Conservation (phyloP, 2,329 filamentous ascomycete genomes). For the Verticillium albo-atrum region DNA sequence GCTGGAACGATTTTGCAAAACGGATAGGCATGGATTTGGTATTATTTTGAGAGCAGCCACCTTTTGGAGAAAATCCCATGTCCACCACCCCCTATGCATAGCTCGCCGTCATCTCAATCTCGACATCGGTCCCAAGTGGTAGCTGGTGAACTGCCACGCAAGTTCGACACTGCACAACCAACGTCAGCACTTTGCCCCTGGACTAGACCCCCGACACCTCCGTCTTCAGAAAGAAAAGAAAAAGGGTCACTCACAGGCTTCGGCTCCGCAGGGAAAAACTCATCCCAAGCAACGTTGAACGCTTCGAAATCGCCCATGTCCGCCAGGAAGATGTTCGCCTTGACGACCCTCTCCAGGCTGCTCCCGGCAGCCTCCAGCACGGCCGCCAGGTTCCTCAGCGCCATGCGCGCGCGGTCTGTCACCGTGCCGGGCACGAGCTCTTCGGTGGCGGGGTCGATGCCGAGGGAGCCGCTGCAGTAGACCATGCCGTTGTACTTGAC, state of each 20-base stretch:
- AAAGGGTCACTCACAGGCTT: slow-evolving; percentile 38
- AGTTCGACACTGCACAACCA: slow-evolving; percentile 27
- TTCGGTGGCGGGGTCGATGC: slow-evolving; percentile 38
- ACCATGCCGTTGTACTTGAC: slow-evolving; percentile 61
- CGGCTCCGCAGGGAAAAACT: slow-evolving; percentile 38
- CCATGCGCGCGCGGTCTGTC: slow-evolving; percentile 46
- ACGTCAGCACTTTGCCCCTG: background rate
- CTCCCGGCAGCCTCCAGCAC: slow-evolving; percentile 59
- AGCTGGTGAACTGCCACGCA: slow-evolving; percentile 72
- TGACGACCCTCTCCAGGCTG: slow-evolving; percentile 56
- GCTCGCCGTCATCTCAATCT: slow-evolving; percentile 52
- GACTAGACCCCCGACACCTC: too few species aligned
- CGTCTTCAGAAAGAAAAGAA: too few species aligned
- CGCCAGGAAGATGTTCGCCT: slow-evolving; percentile 63
- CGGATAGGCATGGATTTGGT: background rate
- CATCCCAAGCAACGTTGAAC: slow-evolving; percentile 52
- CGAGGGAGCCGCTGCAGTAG: slow-evolving; percentile 65
- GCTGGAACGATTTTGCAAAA: background rate
- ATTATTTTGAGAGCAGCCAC: background rate
- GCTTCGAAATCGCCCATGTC: slow-evolving; percentile 60
- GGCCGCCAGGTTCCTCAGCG: slow-evolving; percentile 52
- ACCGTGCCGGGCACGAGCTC: slow-evolving; percentile 50
- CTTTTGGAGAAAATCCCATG: too few species aligned
- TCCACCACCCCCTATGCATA: too few species aligned
- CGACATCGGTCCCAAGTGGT: slow-evolving; percentile 65